Percentiles rank a stretch among this genome's conserved stretches.
Conservation (phyloP, 768 basidiomycete genomes). For the Vishniacozyma victoriae region DNA sequence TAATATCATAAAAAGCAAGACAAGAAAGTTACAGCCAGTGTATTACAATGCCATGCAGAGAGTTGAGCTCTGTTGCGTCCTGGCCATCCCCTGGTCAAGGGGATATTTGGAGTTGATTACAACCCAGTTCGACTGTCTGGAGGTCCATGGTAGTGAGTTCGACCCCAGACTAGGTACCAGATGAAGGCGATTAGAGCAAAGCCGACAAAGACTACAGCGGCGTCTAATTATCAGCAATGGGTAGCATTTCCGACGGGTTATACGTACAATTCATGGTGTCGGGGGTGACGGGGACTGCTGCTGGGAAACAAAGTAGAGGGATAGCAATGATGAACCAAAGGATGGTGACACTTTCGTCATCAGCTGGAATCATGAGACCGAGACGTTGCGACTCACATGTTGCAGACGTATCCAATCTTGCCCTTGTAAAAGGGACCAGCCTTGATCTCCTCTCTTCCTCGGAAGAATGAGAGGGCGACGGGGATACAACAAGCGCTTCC, state of each 20-base stretch:
- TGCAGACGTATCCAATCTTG: slow-evolving; percentile 51
- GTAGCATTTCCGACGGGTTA: not conserved
- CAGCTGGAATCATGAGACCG: not conserved
- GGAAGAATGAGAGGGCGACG: slow-evolving; percentile 53
- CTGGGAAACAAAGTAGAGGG: slow-evolving; percentile 63
- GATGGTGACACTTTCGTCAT: slow-evolving; percentile 48
- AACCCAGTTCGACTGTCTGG: slow-evolving; percentile 3
- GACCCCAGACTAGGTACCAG: slow-evolving; percentile 67
- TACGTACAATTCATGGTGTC: slow-evolving; percentile 53
- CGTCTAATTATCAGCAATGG: slow-evolving; percentile 49
- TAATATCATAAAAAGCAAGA: too few species aligned
- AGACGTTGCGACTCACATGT: slow-evolving; percentile 38
- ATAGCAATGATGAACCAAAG: slow-evolving; percentile 58
- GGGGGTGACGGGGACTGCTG: slow-evolving; percentile 55
- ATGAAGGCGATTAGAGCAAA: slow-evolving; percentile 55
- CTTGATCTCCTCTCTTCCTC: slow-evolving; percentile 50
- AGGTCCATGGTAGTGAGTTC: slow-evolving; percentile 18
- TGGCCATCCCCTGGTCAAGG: too few species aligned
- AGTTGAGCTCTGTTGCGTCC: too few species aligned
- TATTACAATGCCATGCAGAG: too few species aligned
- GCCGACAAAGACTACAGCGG: slow-evolving; percentile 61
- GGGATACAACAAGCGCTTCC: slow-evolving; percentile 60
- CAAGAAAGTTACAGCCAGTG: too few species aligned
- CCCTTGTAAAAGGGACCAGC: slow-evolving; percentile 55
- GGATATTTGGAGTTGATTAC: too few species aligned